Percentiles rank a stretch among this genome's conserved stretches.
phyloP scores from a whole-genome alignment of 495 filamentous ascomycete species.

The Penicillium canariense region DNA sequence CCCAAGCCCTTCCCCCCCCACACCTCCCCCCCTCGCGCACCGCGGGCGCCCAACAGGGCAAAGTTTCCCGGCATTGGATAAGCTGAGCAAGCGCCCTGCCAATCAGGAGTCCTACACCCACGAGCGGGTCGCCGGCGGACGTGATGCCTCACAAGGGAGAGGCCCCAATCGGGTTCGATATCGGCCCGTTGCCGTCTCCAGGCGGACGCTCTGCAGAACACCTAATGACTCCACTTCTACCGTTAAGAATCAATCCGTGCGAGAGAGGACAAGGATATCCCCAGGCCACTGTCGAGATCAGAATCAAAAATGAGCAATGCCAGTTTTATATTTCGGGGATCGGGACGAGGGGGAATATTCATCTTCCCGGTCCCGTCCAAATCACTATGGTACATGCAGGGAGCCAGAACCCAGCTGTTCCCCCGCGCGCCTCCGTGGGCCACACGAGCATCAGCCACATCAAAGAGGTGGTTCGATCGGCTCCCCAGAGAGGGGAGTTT shows the following conservation, averaged over 20 bases:
- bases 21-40: no score
- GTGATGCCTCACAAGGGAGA: no score
- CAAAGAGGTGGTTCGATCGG: neutral
- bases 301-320: constrained; percentile 4
- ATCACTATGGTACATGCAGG: constrained; percentile 28
- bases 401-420: neutral
- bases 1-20: constrained; percentile 6
- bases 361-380: constrained; percentile 11
- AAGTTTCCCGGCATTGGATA: constrained; percentile 21
- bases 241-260: no score
- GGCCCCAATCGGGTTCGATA: no score
- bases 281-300: neutral
- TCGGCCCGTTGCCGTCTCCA: no score
- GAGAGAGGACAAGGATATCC: no score
- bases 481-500: neutral
- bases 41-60: constrained; percentile 15
- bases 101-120: no score
- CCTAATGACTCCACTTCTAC: no score
- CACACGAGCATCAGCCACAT: neutral
- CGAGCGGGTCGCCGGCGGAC: no score
- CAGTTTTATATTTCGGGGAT: constrained; percentile 18
- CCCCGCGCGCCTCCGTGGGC: neutral
- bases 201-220: no score
- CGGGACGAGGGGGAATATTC: constrained; percentile 3
- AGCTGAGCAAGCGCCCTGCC: neutral